Conservation (phyloP, 768 basidiomycete genomes). For the Kwoniella newhampshirensis region DNA sequence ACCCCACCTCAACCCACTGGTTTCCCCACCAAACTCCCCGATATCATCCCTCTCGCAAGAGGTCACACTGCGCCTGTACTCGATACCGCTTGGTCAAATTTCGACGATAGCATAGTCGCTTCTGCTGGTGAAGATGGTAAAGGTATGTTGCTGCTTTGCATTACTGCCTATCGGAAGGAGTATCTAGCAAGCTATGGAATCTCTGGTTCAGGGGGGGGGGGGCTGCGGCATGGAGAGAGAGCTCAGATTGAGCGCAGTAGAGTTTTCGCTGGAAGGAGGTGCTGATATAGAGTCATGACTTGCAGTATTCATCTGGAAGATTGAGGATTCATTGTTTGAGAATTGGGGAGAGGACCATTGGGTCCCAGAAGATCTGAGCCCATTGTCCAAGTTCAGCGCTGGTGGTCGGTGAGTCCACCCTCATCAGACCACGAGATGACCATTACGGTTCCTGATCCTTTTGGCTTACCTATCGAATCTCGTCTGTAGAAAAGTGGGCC, state of each 20-base stretch:
- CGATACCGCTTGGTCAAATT: slow-evolving; percentile 95
- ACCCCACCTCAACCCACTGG: slow-evolving; percentile 61
- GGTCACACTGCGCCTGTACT: slow-evolving; percentile 63
- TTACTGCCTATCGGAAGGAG: too few relatives aligned
- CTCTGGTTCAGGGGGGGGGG: too few relatives aligned
- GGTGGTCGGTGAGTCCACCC: slow-evolving; percentile 42
- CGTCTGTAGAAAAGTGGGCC: slow-evolving; percentile 84
- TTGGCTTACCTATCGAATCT: not conserved
- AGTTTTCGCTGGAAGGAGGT: too few relatives aligned
- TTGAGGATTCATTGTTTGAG: slow-evolving; percentile 69
- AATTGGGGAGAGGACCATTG: slow-evolving; percentile 82
- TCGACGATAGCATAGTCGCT: slow-evolving; percentile 85
- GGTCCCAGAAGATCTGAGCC: slow-evolving; percentile 79
- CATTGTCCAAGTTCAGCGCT: slow-evolving; percentile 55
- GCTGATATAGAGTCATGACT: not conserved
- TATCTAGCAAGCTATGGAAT: too few relatives aligned
- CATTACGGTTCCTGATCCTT: too few relatives aligned
- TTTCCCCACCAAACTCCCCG: slow-evolving; percentile 78
- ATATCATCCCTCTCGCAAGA: slow-evolving; percentile 85
- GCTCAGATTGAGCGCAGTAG: too few relatives aligned
- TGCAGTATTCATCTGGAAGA: slow-evolving; percentile 77
- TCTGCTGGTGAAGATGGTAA: slow-evolving; percentile 94
- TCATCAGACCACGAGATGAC: too few relatives aligned
- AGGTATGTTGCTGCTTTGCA: too few relatives aligned
- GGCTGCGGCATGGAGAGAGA: too few relatives aligned